These are phyloP conservation scores for Nissolia schottii DNA, from an alignment of 306 rosid species.

Conservation along the genomic window DNA sequence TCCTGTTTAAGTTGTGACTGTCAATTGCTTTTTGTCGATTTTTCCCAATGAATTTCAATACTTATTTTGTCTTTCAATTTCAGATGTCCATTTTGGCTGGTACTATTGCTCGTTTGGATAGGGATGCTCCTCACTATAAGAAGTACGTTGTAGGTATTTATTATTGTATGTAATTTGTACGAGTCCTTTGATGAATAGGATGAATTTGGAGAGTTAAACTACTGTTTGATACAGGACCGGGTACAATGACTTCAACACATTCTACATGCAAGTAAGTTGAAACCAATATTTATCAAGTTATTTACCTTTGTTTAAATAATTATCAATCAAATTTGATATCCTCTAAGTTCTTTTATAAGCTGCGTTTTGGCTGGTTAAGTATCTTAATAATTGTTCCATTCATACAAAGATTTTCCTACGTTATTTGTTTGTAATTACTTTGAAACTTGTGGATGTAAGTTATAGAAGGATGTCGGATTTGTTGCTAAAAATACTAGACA, in stretches of 20 bases:
- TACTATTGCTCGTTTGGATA: slow-evolving; percentile 92
- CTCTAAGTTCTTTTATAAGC: too few species aligned
- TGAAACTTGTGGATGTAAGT: neutral
- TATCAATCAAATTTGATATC: too few species aligned
- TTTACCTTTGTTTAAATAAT: too few species aligned
- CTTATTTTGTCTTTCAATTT: slow-evolving; percentile 25
- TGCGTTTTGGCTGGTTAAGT: too few species aligned
- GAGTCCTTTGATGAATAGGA: neutral
- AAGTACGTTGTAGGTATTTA: slow-evolving; percentile 52
- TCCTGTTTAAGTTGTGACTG: too few species aligned
- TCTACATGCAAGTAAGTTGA: slow-evolving; percentile 94
- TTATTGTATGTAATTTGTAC: neutral
- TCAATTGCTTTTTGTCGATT: too few species aligned
- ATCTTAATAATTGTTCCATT: too few species aligned
- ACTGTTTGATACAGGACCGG: slow-evolving; percentile 76
- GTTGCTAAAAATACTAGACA: neutral
- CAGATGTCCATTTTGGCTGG: slow-evolving; percentile 98
- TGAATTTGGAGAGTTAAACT: neutral
- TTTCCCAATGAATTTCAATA: neutral
- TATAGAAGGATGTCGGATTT: neutral
- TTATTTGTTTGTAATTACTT: neutral
- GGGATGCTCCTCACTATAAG: slow-evolving; percentile 96
- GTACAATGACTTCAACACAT: slow-evolving; percentile 94
- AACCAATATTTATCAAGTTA: neutral
- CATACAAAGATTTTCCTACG: too few species aligned